Conservation (phyloP, 2,329 filamentous ascomycete species). For the Trichoderma sp. region DNA sequence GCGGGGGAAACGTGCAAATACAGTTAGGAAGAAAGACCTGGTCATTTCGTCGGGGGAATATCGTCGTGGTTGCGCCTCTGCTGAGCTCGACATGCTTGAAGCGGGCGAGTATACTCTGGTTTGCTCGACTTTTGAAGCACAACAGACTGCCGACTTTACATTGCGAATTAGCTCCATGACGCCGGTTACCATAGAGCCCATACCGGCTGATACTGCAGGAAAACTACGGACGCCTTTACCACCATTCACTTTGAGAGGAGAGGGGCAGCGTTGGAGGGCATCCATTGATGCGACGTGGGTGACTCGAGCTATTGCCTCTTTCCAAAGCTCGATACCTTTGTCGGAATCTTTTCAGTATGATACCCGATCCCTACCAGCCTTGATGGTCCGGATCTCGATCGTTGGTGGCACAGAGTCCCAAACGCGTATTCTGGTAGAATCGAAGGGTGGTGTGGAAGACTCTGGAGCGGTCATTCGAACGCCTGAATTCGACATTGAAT, state of each 20-base stretch:
- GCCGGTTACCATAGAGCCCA: slow-evolving; percentile 56
- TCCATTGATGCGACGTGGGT: slow-evolving; percentile 49
- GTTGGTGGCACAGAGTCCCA: slow-evolving; percentile 73
- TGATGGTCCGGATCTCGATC: slow-evolving; percentile 66
- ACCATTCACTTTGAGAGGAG: slow-evolving; percentile 53
- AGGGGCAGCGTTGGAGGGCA: slow-evolving; percentile 45
- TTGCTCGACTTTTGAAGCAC: slow-evolving; percentile 85
- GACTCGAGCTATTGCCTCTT: slow-evolving; percentile 53
- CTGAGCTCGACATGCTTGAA: slow-evolving; percentile 61
- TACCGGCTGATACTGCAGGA: slow-evolving; percentile 76
- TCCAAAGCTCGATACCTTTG: slow-evolving; percentile 36
- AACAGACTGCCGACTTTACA: slow-evolving; percentile 72
- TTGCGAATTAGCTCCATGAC: slow-evolving; percentile 70
- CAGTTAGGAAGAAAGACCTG: slow-evolving; percentile 74
- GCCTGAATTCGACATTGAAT: slow-evolving; percentile 72
- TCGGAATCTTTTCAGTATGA: slow-evolving; percentile 28
- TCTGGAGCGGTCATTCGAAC: slow-evolving; percentile 66
- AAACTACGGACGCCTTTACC: slow-evolving; percentile 63
- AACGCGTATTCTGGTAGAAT: slow-evolving; percentile 63
- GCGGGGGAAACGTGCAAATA: slow-evolving; percentile 68
- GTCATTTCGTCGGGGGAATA: slow-evolving; percentile 87
- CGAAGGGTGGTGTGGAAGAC: slow-evolving; percentile 75
- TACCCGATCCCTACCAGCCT: slow-evolving; percentile 47
- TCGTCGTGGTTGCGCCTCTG: slow-evolving; percentile 73
- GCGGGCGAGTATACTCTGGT: slow-evolving; percentile 82